Evolutionary conservation across 2,329 filamentous ascomycete genomes (phyloP), one percentile per base, ranked within the genome.

Genomic region (Knufia fluminis): DNA sequence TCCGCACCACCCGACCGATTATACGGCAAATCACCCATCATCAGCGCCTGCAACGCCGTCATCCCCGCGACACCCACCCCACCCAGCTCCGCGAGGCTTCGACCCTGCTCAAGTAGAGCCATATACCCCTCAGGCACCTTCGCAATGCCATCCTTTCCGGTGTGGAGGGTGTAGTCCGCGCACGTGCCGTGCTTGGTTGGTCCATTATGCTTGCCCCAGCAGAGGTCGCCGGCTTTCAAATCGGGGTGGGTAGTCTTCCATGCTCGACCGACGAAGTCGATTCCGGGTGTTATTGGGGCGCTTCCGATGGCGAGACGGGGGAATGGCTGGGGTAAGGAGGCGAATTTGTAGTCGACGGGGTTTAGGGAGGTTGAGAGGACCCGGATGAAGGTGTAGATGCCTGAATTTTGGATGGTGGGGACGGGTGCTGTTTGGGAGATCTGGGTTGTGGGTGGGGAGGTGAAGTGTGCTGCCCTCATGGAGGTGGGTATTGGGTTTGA

Each of bases 281-380:
- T 65, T 0, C 72, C 71, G 0, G 75, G 46, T 4, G 26, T 49
- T 23, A 22, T 19, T 14, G 46, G 46, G 2, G 26, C 3, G 24
- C 22, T 10, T 2, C 46, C 36, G 14, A 49, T 22, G 9, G 43
- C 3, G 12, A 40, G 17, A 2, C 44, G 44, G 3, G 44, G 44
- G 4, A 47, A 7, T 3, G 44, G 44, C 9, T 19, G 14, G 74
- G 1, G 68, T 68, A 2, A 71, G 72, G 1, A 71, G 69, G 3
- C 20, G 1, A 76, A 55, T 62, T 84, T 84, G 70, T 80, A 76
- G 68, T 85, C 82, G 32, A 75, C 75, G 0, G 79, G 79, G 60
- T 83, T 84, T 54, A 83, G 60, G 22, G 73, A 66, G 26, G 71
- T 68, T 51, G 70, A 66, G 52, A 74, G 63, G 12, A 83, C 74